Evolutionary conservation across 176 grass and related monocot species (phyloP).

Genomic region (Avena insularis): DNA sequence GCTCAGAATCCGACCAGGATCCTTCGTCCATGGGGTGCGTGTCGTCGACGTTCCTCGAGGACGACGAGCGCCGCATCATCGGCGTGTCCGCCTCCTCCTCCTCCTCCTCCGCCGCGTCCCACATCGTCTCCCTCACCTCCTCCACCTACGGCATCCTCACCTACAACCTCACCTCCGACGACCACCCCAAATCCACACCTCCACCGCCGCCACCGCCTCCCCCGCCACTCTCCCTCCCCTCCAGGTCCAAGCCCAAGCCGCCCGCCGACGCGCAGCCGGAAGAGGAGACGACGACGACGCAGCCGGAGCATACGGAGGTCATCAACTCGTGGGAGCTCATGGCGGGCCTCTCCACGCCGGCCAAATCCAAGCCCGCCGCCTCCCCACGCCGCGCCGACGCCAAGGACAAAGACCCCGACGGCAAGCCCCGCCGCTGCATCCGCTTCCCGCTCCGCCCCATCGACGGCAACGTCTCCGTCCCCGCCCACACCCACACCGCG

Average conservation of each 20-base stretch:
- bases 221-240: neutral
- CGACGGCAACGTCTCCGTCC: neutral
- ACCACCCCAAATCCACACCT: neutral
- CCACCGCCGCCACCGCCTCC: neutral
- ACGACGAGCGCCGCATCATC: slow-evolving; percentile 59
- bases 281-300: neutral
- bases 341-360: slow-evolving; percentile 66
- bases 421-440: slow-evolving; percentile 5
- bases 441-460: neutral
- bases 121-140: slow-evolving; percentile 88
- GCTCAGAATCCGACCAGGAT: neutral
- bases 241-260: neutral
- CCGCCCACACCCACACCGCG: neutral
- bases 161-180: neutral
- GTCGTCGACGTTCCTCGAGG: slow-evolving; percentile 59
- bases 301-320: slow-evolving; percentile 40
- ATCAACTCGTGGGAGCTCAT: slow-evolving; percentile 87
- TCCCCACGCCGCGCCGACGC: neutral
- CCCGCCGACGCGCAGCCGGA: neutral
- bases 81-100: slow-evolving; percentile 28
- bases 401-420: slow-evolving; percentile 15
- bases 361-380: neutral
- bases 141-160: slow-evolving; percentile 79
- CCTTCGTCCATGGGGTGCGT: slow-evolving; percentile 56
- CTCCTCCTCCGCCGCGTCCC: slow-evolving; percentile 7